These are phyloP conservation scores for Irineochytrium annulatum DNA, from an alignment of 192 early-diverging fungal genomes.

Conservation along the genomic window DNA sequence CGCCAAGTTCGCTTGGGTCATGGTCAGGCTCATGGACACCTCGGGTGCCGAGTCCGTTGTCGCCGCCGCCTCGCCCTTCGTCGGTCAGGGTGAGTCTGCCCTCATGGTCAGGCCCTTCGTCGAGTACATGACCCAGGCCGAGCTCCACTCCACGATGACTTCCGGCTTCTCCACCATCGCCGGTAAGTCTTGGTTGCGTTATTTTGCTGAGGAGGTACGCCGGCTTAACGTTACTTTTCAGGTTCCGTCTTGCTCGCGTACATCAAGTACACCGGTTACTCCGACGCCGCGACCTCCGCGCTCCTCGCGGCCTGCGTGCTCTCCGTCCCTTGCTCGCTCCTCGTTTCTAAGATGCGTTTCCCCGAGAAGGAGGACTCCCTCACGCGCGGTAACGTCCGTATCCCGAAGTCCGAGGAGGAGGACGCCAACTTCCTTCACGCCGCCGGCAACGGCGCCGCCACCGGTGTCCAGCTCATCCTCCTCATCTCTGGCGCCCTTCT, in stretches of 20 bases:
- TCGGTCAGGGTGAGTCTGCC: slow-evolving; percentile 79
- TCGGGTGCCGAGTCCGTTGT: slow-evolving; percentile 82
- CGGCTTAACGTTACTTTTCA: too few species aligned
- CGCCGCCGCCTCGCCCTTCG: slow-evolving; percentile 79
- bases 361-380: slow-evolving; percentile 80
- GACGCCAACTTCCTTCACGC: slow-evolving; percentile 77
- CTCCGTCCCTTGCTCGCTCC: slow-evolving; percentile 82
- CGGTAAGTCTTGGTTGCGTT: too few species aligned
- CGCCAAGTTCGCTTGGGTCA: slow-evolving; percentile 53
- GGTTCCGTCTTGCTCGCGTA: slow-evolving; percentile 71
- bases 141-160: slow-evolving; percentile 82
- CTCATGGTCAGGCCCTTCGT: slow-evolving; percentile 78
- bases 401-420: slow-evolving; percentile 56
- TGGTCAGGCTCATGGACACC: slow-evolving; percentile 64
- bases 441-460: slow-evolving; percentile 75
- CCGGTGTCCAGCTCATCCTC: slow-evolving; percentile 70
- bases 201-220: too few species aligned
- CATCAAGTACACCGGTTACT: slow-evolving; percentile 55
- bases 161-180: slow-evolving; percentile 90
- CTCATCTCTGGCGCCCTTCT: slow-evolving; percentile 75
- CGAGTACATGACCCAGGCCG: slow-evolving; percentile 75
- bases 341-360: slow-evolving; percentile 79
- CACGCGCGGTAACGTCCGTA: slow-evolving; percentile 62
- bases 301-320: slow-evolving; percentile 85
- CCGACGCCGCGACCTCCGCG: slow-evolving; percentile 40